phyloP scores from a whole-genome alignment of 805 yeast species.

The Pichia manshurica region DNA sequence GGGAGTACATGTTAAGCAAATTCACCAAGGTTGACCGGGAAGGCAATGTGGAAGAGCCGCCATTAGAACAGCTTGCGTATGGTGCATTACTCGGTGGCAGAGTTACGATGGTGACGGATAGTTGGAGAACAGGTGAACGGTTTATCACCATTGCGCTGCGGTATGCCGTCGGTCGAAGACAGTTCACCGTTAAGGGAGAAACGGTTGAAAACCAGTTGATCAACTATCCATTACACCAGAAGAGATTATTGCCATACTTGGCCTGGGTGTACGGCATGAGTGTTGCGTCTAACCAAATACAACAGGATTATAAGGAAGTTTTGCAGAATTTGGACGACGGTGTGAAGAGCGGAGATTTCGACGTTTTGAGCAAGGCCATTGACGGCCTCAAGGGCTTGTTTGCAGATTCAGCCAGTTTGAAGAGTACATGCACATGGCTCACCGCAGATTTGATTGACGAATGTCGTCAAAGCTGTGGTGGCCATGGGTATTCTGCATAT shows the following conservation, averaged over 20 bases:
- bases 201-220: constrained; percentile 64
- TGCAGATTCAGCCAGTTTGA: constrained; percentile 79
- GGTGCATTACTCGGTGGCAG: constrained; percentile 85
- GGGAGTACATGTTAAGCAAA: constrained; percentile 74
- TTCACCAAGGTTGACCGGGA: constrained; percentile 64
- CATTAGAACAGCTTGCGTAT: constrained; percentile 82
- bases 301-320: constrained; percentile 44
- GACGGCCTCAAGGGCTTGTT: constrained; percentile 69
- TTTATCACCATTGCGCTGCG: constrained; percentile 80
- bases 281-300: constrained; percentile 61
- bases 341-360: constrained; percentile 43
- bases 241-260: constrained; percentile 77
- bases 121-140: constrained; percentile 74
- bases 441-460: constrained; percentile 77
- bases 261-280: constrained; percentile 74
- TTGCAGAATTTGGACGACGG: constrained; percentile 50
- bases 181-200: constrained; percentile 51
- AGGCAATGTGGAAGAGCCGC: constrained; percentile 71
- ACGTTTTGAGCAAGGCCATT: constrained; percentile 42
- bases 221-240: constrained; percentile 86
- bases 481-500: constrained; percentile 93
- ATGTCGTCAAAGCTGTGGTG: constrained; percentile 91
- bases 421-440: constrained; percentile 87
- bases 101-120: constrained; percentile 83
- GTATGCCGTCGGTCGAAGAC: constrained; percentile 86